phyloP scores from a whole-genome alignment of 352 stramenopile genomes.

The Pythium oligandrum region DNA sequence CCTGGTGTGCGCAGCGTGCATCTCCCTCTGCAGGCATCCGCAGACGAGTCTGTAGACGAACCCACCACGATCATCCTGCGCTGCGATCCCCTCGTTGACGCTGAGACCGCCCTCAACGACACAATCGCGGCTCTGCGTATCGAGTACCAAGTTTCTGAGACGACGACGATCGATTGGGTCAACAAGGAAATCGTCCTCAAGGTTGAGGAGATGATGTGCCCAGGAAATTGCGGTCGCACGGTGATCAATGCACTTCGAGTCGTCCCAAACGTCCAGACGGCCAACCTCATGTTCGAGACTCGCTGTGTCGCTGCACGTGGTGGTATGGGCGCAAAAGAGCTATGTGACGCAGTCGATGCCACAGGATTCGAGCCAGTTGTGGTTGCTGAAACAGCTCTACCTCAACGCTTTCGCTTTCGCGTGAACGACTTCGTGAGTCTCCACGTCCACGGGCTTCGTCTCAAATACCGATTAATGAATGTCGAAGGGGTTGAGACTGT shows the following conservation, averaged over 20 bases:
- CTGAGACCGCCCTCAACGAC: slow-evolving; percentile 13
- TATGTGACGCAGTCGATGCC: slow-evolving; percentile 34
- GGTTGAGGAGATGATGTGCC: slow-evolving; percentile 81
- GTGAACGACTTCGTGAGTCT: slow-evolving; percentile 30
- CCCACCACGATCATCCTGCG: slow-evolving; percentile 25
- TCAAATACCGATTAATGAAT: slow-evolving; percentile 18
- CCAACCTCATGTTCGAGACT: slow-evolving; percentile 50
- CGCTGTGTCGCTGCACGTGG: slow-evolving; percentile 54
- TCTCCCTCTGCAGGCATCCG: background rate
- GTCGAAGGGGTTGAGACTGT: slow-evolving; percentile 71
- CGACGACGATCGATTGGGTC: slow-evolving; percentile 34
- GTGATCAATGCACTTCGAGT: slow-evolving; percentile 53
- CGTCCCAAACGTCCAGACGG: slow-evolving; percentile 41
- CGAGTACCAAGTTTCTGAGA: slow-evolving; percentile 30
- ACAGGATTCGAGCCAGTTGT: slow-evolving; percentile 62
- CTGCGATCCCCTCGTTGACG: slow-evolving; percentile 23
- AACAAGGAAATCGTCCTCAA: slow-evolving; percentile 60
- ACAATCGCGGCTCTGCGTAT: slow-evolving; percentile 24
- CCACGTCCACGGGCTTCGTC: slow-evolving; percentile 9
- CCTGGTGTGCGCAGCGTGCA: slow-evolving; percentile 52
- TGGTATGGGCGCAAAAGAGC: slow-evolving; percentile 31
- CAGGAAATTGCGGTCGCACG: slow-evolving; percentile 66
- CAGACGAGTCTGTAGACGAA: background rate
- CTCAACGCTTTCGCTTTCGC: slow-evolving; percentile 52
- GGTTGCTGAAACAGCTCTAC: slow-evolving; percentile 29